Base-by-base conservation (phyloP, 2,329 filamentous ascomycete genomes). In the Cladosporium sp. region DNA sequence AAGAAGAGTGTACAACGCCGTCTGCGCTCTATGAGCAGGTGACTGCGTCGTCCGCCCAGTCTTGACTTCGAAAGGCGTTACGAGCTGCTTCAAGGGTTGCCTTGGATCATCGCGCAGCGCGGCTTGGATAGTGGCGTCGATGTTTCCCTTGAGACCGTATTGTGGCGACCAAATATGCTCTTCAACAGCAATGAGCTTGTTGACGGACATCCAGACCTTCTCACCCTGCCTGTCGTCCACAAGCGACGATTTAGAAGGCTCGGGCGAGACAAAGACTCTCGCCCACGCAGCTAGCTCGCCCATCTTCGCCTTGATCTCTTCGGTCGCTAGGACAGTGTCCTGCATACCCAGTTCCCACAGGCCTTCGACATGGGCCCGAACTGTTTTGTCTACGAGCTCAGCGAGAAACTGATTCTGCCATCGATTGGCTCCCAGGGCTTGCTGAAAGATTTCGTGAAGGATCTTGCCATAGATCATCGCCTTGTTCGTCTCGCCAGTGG, bases 101-200 rank as follows among this genome's bases (percentile, higher is more conserved):
- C 80, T 76, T n/a, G 79, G 73, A 20, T 83, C 80, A 51, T 95
- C 86, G 50, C 81, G 75, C 75, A 96, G 87, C 0, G 80, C 82
- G 13, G 93, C 86, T 71, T 99, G 89, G 1, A 99, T 88, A 0
- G 93, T 97, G 22, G 93, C 93, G 70, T 99, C 93, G 53, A 99
- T 93, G 61, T 97, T 99, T 24, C 93, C 93, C 68, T 99, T 99
- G 13, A 99, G 76, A 0, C 93, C 93, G 65, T 95, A 99, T 82
- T 90, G 92, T 0, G 93, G 93, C 6, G 92, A 97, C 93, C 93
- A 99, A 22, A 99, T 84, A 64, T 97, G 93, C 68, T 99, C 93
- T 67, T 99, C 93, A 8, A 99, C 88, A 64, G 97, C 93, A 12
- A 99, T 84, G 22, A 99, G 76, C 65, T 97, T 99, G 62, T 85